phyloP scores from a whole-genome alignment of 1,284 basidiomycete species.

The Meripilus lineatus region DNA sequence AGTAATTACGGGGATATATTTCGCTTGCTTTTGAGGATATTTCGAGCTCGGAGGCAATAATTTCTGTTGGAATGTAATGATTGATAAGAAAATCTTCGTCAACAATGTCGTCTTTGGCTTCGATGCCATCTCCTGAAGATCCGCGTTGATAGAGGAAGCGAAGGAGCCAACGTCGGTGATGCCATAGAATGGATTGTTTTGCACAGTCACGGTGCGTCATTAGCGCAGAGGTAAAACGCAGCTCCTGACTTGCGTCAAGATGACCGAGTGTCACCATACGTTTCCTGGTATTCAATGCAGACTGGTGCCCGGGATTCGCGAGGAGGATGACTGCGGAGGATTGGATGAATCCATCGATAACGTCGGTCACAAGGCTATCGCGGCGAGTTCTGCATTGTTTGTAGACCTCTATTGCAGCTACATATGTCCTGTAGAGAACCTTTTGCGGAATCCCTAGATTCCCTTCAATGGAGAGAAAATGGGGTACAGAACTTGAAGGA shows the following conservation, averaged over 20 bases:
- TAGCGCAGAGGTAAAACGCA: slow-evolving; percentile 42
- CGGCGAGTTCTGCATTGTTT: neutral
- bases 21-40: slow-evolving; percentile 46
- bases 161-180: slow-evolving; percentile 62
- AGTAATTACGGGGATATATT: slow-evolving; percentile 61
- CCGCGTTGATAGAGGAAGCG: slow-evolving; percentile 12
- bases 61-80: slow-evolving; percentile 23
- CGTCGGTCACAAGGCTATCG: too few species aligned
- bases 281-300: slow-evolving; percentile 57
- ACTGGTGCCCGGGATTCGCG: slow-evolving; percentile 64
- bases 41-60: slow-evolving; percentile 39
- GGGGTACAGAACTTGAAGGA: too few species aligned
- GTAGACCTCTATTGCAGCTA: slow-evolving; percentile 37
- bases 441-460: slow-evolving; percentile 65
- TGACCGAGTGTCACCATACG: slow-evolving; percentile 34
- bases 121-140: neutral
- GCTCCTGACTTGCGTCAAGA: slow-evolving; percentile 38
- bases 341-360: slow-evolving; percentile 22
- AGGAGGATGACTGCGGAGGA: slow-evolving; percentile 48
- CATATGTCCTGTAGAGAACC: slow-evolving; percentile 45
- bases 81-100: slow-evolving; percentile 11
- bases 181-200: slow-evolving; percentile 64
- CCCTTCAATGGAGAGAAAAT: slow-evolving; percentile 51
- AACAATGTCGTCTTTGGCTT: neutral
- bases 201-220: slow-evolving; percentile 47